These are phyloP conservation scores for Chaetomiaceae sp. DNA, from an alignment of 2,329 filamentous ascomycete species.

Conservation along the genomic window DNA sequence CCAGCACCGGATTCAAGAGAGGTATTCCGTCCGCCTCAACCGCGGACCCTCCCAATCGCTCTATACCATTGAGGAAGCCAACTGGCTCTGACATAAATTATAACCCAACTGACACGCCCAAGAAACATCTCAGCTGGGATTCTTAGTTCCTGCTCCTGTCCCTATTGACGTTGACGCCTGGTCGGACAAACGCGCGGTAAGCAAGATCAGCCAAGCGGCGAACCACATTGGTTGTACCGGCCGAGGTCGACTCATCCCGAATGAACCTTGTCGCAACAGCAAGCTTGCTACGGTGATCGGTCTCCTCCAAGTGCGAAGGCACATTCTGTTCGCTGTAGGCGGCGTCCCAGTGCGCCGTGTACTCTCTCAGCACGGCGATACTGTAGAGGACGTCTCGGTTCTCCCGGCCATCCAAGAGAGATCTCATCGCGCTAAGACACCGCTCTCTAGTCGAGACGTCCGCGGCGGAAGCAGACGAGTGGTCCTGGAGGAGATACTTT, in stretches of 20 bases:
- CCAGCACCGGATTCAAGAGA: neutral
- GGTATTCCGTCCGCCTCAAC: neutral
- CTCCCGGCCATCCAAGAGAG: constrained; percentile 72
- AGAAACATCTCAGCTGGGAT: constrained; percentile 14
- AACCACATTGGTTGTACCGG: constrained; percentile 71
- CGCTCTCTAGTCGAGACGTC: constrained; percentile 56
- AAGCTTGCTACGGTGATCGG: constrained; percentile 61
- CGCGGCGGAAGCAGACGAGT: constrained; percentile 32
- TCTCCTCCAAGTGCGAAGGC: constrained; percentile 60
- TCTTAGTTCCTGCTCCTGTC: constrained; percentile 28
- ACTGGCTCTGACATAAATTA: neutral
- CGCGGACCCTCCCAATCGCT: neutral
- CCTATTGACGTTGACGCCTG: constrained; percentile 44
- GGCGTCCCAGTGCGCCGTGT: constrained; percentile 61
- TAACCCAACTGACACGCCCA: neutral
- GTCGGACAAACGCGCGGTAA: constrained; percentile 53
- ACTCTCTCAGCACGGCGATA: constrained; percentile 72
- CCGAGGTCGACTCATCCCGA: constrained; percentile 57
- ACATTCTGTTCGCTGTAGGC: constrained; percentile 51
- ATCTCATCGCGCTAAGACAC: constrained; percentile 60
- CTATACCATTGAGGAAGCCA: neutral
- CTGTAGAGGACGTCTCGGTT: constrained; percentile 90
- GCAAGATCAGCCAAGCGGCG: constrained; percentile 67
- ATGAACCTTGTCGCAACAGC: constrained; percentile 68
- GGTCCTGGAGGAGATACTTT: constrained; percentile 58